Evolutionary conservation across 805 yeast genomes (phyloP), one percentile per base, ranked within the genome.

Genomic region (Starmerella geochares): DNA sequence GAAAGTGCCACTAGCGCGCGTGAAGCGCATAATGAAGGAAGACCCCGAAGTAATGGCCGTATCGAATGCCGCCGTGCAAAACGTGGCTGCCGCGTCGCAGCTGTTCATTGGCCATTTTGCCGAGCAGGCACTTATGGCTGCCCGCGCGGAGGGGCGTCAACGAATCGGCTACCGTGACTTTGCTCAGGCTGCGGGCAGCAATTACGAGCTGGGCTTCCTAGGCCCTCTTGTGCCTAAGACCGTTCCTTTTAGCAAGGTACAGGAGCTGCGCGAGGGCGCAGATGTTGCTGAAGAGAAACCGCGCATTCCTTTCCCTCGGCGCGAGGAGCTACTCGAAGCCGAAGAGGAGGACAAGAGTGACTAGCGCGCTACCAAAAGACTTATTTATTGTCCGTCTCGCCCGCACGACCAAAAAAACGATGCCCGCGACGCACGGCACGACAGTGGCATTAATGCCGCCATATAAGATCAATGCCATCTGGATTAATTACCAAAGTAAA

Each of bases 21-120:
- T 84, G 56, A 82, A 81, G 60, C 74, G 80, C 57, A 80, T 84
- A 48, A 74, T 84, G 62, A 83, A 81, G 59, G 73, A 81, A 62
- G 94, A 84, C 62, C 85, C 86, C 14, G 87, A 80, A 33, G 81
- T 81, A 56, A 65, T 72, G 6, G 75, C 80, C 1, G 78, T 85
- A 1, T 77, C 86, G 2, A 81, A 77, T 50, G 70, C 79, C 25
- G 86, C 90, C 0, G 84, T 81, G n/a, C 80, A 77, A 61, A 75
- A 86, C 14, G 71, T 84, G 6, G 86, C 85, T 2, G 72, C 81
- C n/a, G 87, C 92, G 8, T 78, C 90, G 0, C 92, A 84, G 59
- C 65, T 82, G 20, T 84, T 84, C 60, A 72, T 83, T 20, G 80
- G 79, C 63, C 76, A 78, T 59, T 71, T 83, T 53, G 74, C 84